These are phyloP conservation scores for Xylariaceae sp. DNA, from an alignment of 2,329 filamentous ascomycete species.

Conservation along the genomic window DNA sequence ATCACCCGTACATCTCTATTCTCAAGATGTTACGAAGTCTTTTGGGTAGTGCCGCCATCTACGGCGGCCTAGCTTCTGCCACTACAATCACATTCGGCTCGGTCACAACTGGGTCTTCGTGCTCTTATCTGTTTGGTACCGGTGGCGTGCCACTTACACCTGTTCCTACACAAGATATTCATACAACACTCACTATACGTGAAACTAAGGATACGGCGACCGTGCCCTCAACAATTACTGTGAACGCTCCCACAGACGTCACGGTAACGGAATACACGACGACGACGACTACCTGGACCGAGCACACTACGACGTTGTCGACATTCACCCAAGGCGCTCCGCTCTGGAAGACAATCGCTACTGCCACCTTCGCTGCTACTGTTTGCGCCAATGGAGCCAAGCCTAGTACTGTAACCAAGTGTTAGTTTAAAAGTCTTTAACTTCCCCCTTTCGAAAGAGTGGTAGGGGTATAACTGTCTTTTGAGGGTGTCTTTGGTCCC, in stretches of 20 bases:
- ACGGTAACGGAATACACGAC: slow-evolving; percentile 7
- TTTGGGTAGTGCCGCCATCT: neutral
- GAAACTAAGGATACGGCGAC: neutral
- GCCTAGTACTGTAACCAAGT: slow-evolving; percentile 17
- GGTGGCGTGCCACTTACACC: slow-evolving; percentile 9
- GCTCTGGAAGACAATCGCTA: slow-evolving; percentile 5
- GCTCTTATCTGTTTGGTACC: neutral
- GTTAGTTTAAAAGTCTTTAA: neutral
- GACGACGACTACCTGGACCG: neutral
- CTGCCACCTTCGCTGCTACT: slow-evolving; percentile 8
- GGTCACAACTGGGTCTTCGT: neutral
- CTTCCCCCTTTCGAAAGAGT: neutral
- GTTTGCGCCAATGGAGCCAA: slow-evolving; percentile 18
- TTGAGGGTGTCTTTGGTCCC: too few species aligned
- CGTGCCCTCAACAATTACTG: neutral
- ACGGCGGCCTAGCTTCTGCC: neutral
- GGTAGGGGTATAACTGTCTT: neutral
- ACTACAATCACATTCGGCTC: neutral
- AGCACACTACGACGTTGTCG: slow-evolving; percentile 10
- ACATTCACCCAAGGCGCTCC: neutral
- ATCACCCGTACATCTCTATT: too few species aligned
- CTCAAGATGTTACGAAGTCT: neutral
- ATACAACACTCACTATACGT: neutral
- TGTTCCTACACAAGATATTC: neutral
- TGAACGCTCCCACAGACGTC: neutral